These are phyloP conservation scores for Dryas octopetala DNA, from an alignment of 306 rosid species.

Conservation along the genomic window DNA sequence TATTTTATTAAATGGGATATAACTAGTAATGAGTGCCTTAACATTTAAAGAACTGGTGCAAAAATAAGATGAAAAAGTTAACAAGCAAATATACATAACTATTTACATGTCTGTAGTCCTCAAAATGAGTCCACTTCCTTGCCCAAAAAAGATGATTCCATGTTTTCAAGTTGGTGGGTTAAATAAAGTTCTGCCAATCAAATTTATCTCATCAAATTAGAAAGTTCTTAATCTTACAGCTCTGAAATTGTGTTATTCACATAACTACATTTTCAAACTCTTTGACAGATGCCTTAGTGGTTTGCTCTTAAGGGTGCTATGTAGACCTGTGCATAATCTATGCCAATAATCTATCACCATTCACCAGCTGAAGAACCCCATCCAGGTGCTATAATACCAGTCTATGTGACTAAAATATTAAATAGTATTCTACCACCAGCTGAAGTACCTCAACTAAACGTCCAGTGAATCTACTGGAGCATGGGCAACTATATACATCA, in stretches of 20 bases:
- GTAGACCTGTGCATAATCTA: not conserved
- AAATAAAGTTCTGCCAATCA: not conserved
- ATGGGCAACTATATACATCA: not conserved
- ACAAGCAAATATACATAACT: not conserved
- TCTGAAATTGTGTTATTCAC: not conserved
- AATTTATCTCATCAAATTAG: not conserved
- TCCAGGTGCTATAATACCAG: not conserved
- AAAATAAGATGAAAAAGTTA: not conserved
- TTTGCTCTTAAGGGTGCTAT: not conserved
- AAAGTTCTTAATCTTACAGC: not conserved
- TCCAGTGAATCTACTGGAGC: not conserved
- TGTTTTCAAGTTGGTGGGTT: not conserved
- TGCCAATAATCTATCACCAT: not conserved
- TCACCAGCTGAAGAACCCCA: not conserved
- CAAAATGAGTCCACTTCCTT: not conserved
- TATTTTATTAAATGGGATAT: not conserved
- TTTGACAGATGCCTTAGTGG: not conserved
- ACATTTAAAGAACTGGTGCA: too few relatives aligned
- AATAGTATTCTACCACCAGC: not conserved
- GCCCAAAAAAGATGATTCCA: not conserved
- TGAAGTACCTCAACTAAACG: not conserved
- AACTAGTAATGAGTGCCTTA: not conserved
- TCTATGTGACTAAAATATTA: not conserved
- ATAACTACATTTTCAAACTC: not conserved
- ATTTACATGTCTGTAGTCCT: not conserved